Evolutionary conservation across 2,329 filamentous ascomycete genomes (phyloP), one percentile per base, ranked within the genome.

Genomic region (Penicillium capsulatum): DNA sequence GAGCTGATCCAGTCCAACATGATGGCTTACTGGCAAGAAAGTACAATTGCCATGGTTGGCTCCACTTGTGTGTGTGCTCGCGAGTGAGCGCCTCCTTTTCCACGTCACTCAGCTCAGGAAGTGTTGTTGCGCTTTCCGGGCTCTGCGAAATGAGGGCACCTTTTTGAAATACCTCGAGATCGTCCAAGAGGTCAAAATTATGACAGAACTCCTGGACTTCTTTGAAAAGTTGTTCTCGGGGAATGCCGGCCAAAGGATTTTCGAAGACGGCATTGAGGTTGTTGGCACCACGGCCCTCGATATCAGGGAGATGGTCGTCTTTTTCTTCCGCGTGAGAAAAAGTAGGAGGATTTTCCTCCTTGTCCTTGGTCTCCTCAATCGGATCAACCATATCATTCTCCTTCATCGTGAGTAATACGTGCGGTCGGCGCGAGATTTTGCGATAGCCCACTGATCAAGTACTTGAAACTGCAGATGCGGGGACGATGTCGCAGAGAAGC

Each of bases 221-320:
- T 14, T 63, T 58, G 27, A 81, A 58, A 10, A 83, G 69, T 36
- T 73, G 60, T 1, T 74, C 66, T 17, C 71, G 68, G 2, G 73
- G 67, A 6, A 82, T 68, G 0, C 71, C 74, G 2, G 66, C 71
- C 3, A 83, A 65, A 8, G 75, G 75, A 28, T 81, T 82, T 38
- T 71, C 67, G 38, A 77, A 68, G 41, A 63, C 46, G 7, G 64
- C 58, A 44, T 57, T 65, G 8, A 68, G 47, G 11, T 55, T n/a
- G n/a, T n/a, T 55, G 29, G 50, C 48, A 8, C 50, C 33, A 3
- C 44, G 51, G 6, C 42, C 38, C 32, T 61, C 59, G 7, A 61
- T 16, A 29, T 63, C 59, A 40, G 51, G 44, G 31, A 45, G 30
- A 10, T 38, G 13, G 19, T 38, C 14, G 27, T 40, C 31, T 30